Percentiles rank a stretch among this genome's conserved stretches.
Evolutionary conservation across 306 rosid genomes (phyloP).

Genomic region (Medicago truncatula): DNA sequence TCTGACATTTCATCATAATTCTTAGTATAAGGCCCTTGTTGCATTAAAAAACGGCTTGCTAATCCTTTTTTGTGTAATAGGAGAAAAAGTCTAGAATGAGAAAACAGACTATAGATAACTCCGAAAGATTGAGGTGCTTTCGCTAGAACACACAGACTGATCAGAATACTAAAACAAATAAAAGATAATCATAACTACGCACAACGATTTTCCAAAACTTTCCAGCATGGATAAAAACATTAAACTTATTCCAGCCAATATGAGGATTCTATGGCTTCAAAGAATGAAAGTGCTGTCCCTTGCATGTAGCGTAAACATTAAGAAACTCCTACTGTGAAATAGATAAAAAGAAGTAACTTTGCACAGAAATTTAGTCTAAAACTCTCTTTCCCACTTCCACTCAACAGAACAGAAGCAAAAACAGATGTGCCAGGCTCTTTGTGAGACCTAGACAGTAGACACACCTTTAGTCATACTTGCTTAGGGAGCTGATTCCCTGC

Average conservation of each 20-base stretch:
- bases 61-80: neutral
- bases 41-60: slow-evolving; percentile 10
- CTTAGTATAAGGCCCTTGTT: slow-evolving; percentile 26
- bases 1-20: slow-evolving; percentile 50
- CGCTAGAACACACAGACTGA: neutral
- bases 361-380: neutral
- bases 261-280: no score
- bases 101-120: slow-evolving; percentile 11
- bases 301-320: no score
- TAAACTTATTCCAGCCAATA: neutral
- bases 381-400: neutral
- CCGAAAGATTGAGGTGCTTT: neutral
- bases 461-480: neutral
- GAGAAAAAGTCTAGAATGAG: neutral
- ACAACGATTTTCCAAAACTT: neutral
- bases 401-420: neutral
- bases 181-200: neutral
- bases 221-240: neutral
- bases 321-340: neutral
- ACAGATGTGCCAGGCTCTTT: neutral
- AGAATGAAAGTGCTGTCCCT: neutral
- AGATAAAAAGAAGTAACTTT: neutral
- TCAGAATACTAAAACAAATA: no score
- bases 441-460: neutral
- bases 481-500: slow-evolving; percentile 1